Evolutionary conservation across 176 grass and related monocot species (phyloP).

Genomic region (Aegilops umbellulata): DNA sequence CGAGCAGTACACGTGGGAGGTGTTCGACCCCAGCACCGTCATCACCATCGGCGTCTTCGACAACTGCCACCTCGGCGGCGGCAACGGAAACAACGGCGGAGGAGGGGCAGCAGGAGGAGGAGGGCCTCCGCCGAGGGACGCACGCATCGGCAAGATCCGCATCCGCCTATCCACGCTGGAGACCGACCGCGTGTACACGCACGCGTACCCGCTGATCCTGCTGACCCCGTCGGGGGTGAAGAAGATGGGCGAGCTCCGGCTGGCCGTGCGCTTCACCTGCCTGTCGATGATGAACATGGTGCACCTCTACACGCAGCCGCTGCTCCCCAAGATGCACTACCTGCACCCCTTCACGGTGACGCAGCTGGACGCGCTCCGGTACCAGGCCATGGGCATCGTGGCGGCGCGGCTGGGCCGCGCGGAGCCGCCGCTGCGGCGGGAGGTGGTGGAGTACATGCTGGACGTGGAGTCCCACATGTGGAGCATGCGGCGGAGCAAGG

Average conservation of each 20-base stretch:
- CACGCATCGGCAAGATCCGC: conserved; percentile 74
- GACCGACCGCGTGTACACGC: conserved; percentile 79
- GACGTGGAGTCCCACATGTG: conserved; percentile 93
- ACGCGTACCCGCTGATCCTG: conserved; percentile 76
- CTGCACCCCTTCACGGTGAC: conserved; percentile 74
- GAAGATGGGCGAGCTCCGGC: conserved; percentile 95
- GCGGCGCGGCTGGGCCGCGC: conserved; percentile 59
- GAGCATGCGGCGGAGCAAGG: conserved; percentile 98
- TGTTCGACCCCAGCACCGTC: conserved; percentile 86
- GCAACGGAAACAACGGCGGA: neutral
- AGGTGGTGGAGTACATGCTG: conserved; percentile 97
- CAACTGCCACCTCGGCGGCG: conserved; percentile 72
- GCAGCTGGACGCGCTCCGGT: conserved; percentile 74
- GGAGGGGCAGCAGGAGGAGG: neutral
- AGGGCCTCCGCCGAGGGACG: conserved; percentile 32
- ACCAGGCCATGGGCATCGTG: conserved; percentile 86
- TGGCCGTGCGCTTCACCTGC: conserved; percentile 82
- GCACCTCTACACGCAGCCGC: conserved; percentile 78
- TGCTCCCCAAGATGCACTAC: conserved; percentile 90
- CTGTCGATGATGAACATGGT: conserved; percentile 77
- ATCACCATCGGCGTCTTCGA: conserved; percentile 91
- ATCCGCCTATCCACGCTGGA: conserved; percentile 88
- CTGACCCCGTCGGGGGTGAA: conserved; percentile 70
- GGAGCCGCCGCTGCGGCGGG: conserved; percentile 68
- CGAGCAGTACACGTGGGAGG: conserved; percentile 96